A percentile compares a stretch with the other conserved stretches of the same genome.
Conservation (phyloP, 2,329 filamentous ascomycete species). For the Epichloe sylvatica region DNA sequence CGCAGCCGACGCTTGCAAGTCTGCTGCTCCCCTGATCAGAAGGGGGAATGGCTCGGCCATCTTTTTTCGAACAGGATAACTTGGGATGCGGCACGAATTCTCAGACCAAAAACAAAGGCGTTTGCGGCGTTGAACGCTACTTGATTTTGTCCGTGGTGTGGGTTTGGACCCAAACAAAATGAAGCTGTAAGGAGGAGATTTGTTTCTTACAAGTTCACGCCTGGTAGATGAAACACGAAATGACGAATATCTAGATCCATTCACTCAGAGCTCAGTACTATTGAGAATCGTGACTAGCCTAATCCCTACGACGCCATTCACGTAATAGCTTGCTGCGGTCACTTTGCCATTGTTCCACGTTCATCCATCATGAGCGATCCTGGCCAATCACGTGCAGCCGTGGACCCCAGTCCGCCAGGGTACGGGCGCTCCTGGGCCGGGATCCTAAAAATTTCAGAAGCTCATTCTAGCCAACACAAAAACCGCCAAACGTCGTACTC, state of each 20-base stretch:
- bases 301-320: neutral
- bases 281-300: neutral
- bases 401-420: neutral
- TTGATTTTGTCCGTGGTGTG: neutral
- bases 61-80: neutral
- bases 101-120: neutral
- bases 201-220: neutral
- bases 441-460: conserved; percentile 1
- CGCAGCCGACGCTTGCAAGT: neutral
- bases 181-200: neutral
- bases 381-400: neutral
- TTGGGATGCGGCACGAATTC: neutral
- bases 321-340: neutral
- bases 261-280: neutral
- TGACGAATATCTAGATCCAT: neutral
- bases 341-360: neutral
- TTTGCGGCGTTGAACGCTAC: neutral
- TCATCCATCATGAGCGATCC: no score
- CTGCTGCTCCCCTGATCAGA: neutral
- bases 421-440: neutral
- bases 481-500: neutral
- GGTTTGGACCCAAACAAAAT: no score
- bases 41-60: neutral
- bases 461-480: neutral
- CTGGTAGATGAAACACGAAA: neutral